Conservation (phyloP, 2,329 filamentous ascomycete species). For the Acrocalymma vagum region DNA sequence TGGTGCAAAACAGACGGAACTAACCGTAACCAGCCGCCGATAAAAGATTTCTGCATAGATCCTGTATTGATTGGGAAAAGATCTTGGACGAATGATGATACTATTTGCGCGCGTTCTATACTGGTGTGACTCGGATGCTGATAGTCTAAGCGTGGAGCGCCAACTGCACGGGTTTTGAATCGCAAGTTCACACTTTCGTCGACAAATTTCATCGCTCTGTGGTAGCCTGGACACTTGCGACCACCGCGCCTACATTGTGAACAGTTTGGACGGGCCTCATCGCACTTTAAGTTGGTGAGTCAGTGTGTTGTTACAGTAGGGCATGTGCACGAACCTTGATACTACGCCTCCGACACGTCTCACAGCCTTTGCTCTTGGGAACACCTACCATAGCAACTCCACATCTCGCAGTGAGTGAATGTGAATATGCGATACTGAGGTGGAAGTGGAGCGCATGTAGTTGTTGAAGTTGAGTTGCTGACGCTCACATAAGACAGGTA, state of each 20-base stretch:
- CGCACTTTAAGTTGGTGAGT: background rate
- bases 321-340: slow-evolving; percentile 2
- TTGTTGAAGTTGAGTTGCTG: no score
- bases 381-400: slow-evolving; percentile 6
- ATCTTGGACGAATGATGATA: slow-evolving; percentile 6
- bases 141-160: no score
- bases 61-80: background rate
- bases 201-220: slow-evolving; percentile 2
- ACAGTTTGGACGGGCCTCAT: slow-evolving; percentile 3
- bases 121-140: no score
- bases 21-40: slow-evolving; percentile 7
- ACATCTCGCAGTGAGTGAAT: no score
- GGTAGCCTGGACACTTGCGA: slow-evolving; percentile 6
- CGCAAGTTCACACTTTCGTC: slow-evolving; percentile 3
- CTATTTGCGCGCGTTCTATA: slow-evolving; percentile 1
- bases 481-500: no score
- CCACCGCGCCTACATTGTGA: slow-evolving; percentile 7
- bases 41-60: slow-evolving; percentile 2
- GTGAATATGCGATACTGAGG: no score
- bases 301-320: no score
- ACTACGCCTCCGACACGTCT: slow-evolving; percentile 6
- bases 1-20: slow-evolving; percentile 3
- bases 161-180: no score
- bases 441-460: no score
- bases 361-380: slow-evolving; percentile 6